These are phyloP conservation scores for Macaranga tanarius DNA, from an alignment of 441 rosid species.

Conservation along the genomic window DNA sequence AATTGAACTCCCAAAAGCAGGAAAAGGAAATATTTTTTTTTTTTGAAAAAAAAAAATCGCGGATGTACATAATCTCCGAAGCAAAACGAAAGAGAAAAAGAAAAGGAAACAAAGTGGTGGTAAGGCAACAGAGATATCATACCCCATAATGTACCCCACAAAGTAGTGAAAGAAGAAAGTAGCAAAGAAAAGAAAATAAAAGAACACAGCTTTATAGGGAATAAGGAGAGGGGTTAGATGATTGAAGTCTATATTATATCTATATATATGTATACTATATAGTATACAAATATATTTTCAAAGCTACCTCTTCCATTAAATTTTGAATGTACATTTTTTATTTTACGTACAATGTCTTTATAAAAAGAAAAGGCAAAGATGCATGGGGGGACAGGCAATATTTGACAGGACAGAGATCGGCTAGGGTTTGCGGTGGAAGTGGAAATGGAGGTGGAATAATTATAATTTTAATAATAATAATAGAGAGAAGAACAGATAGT, in stretches of 20 bases:
- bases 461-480: conserved; percentile 21
- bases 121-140: conserved; percentile 38
- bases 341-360: conserved; percentile 8
- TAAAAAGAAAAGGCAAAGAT: conserved; percentile 13
- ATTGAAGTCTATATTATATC: conserved; percentile 36
- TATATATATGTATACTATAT: neutral
- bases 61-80: conserved; percentile 16
- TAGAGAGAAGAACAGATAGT: conserved; percentile 43
- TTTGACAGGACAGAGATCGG: conserved; percentile 47
- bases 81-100: neutral
- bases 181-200: neutral
- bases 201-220: conserved; percentile 63
- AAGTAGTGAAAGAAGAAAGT: conserved; percentile 29
- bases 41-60: conserved; percentile 10
- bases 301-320: conserved; percentile 25
- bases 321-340: conserved; percentile 18
- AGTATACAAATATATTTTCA: conserved; percentile 13
- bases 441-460: conserved; percentile 50
- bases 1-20: conserved; percentile 15
- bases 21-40: no score
- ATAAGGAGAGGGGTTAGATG: conserved; percentile 51
- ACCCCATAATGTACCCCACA: conserved; percentile 33
- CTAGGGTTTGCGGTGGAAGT: conserved; percentile 54
- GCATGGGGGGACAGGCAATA: conserved; percentile 20
- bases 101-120: conserved; percentile 45